These are phyloP conservation scores for Aspergillus wentii DNA, from an alignment of 495 filamentous ascomycete genomes.

Conservation along the genomic window DNA sequence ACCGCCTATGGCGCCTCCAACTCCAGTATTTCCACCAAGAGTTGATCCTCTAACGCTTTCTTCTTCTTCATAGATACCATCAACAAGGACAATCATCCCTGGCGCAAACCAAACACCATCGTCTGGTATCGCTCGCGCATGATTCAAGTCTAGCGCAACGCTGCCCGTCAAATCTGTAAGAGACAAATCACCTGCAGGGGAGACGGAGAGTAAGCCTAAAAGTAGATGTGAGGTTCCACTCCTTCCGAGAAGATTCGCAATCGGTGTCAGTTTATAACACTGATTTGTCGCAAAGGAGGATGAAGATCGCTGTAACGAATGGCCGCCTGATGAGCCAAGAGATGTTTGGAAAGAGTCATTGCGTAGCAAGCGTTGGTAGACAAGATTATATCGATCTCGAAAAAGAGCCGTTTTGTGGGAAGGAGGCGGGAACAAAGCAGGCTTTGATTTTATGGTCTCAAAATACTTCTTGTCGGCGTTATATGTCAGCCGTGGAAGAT, in stretches of 20 bases:
- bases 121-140: constrained; percentile 75
- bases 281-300: constrained; percentile 52
- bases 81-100: constrained; percentile 91
- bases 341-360: constrained; percentile 91
- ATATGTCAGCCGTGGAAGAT: constrained; percentile 83
- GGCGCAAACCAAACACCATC: constrained; percentile 88
- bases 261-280: constrained; percentile 84
- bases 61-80: constrained; percentile 93
- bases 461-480: constrained; percentile 89
- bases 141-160: constrained; percentile 75
- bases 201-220: constrained; percentile 73
- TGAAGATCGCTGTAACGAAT: constrained; percentile 47
- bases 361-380: constrained; percentile 84
- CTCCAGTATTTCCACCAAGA: constrained; percentile 68
- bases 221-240: constrained; percentile 81
- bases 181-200: constrained; percentile 77
- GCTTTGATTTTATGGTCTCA: constrained; percentile 62
- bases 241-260: constrained; percentile 88
- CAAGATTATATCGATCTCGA: constrained; percentile 80
- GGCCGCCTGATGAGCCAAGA: constrained; percentile 40
- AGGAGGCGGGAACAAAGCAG: constrained; percentile 73
- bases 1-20: constrained; percentile 85
- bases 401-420: constrained; percentile 81
- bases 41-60: constrained; percentile 60
- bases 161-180: constrained; percentile 84